These are phyloP conservation scores for Camelina hispida DNA, from an alignment of 345 rosid species.

Conservation along the genomic window DNA sequence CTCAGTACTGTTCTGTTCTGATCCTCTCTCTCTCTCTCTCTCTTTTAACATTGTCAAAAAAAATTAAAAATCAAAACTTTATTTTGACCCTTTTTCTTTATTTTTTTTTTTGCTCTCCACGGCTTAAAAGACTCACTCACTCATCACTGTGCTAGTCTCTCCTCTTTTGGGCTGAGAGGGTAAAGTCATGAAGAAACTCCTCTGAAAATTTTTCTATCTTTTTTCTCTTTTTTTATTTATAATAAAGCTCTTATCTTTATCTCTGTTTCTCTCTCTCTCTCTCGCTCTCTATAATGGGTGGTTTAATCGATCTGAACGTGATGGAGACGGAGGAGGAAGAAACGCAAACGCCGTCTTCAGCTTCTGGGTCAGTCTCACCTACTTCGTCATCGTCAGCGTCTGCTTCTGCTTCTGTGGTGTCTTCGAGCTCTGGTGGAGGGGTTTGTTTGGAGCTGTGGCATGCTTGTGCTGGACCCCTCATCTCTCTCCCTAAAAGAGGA, in stretches of 20 bases:
- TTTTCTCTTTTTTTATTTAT: neutral
- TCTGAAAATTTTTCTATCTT: slow-evolving; percentile 10
- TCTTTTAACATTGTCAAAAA: slow-evolving; percentile 25
- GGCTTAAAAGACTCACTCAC: slow-evolving; percentile 38
- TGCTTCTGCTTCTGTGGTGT: slow-evolving; percentile 51
- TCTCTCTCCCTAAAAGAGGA: slow-evolving; percentile 86
- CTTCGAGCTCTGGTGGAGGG: slow-evolving; percentile 49
- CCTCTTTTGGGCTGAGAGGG: slow-evolving; percentile 32
- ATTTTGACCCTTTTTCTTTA: neutral
- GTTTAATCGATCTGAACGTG: slow-evolving; percentile 94
- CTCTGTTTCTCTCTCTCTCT: neutral
- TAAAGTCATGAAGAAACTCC: slow-evolving; percentile 42
- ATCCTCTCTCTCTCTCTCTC: slow-evolving; percentile 33
- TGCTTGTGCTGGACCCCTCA: slow-evolving; percentile 99
- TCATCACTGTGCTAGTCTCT: slow-evolving; percentile 35
- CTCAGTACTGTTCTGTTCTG: slow-evolving; percentile 39
- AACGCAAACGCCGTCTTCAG: slow-evolving; percentile 63
- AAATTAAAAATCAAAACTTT: slow-evolving; percentile 29
- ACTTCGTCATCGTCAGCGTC: slow-evolving; percentile 64
- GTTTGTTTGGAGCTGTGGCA: slow-evolving; percentile 98
- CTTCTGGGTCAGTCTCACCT: slow-evolving; percentile 61
- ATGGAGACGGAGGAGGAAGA: slow-evolving; percentile 83
- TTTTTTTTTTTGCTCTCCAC: neutral
- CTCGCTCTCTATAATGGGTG: slow-evolving; percentile 57
- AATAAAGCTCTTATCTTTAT: slow-evolving; percentile 23